Evolutionary conservation across 768 basidiomycete species (phyloP).

Genomic region (Neoboletus subvelutipes): DNA sequence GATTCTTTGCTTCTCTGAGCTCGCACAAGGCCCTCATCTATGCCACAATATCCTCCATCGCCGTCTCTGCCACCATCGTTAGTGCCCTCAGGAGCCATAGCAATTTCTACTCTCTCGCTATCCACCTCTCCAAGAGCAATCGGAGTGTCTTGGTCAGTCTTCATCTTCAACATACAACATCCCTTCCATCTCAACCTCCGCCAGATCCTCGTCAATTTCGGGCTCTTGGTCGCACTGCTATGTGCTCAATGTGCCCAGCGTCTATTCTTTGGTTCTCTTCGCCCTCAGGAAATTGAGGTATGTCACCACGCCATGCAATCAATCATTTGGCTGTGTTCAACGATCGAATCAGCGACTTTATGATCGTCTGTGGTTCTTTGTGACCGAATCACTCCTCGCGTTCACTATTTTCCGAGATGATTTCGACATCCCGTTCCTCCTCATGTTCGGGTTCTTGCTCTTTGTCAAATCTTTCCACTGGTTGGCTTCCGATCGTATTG

Average conservation of each 20-base stretch:
- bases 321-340: background rate
- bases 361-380: conserved; percentile 95
- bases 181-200: conserved; percentile 1
- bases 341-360: conserved; percentile 76
- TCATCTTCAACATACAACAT: background rate
- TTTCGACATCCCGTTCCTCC: conserved; percentile 87
- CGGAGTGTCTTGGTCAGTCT: conserved; percentile 82
- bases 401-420: conserved; percentile 97
- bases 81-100: conserved; percentile 81
- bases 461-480: conserved; percentile 99
- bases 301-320: conserved; percentile 17
- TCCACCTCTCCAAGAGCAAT: conserved; percentile 90
- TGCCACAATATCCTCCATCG: conserved; percentile 58
- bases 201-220: conserved; percentile 91
- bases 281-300: conserved; percentile 91
- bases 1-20: conserved; percentile 48
- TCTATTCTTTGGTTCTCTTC: conserved; percentile 88
- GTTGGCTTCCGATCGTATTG: conserved; percentile 92
- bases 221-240: conserved; percentile 71
- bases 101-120: conserved; percentile 93
- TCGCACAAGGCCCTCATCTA: conserved; percentile 72
- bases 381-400: conserved; percentile 93
- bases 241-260: conserved; percentile 77
- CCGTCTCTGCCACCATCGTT: conserved; percentile 69
- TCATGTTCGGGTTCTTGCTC: conserved; percentile 93